These are phyloP conservation scores for Leccinum glutinopallens DNA, from an alignment of 1,284 basidiomycete species.

Conservation along the genomic window DNA sequence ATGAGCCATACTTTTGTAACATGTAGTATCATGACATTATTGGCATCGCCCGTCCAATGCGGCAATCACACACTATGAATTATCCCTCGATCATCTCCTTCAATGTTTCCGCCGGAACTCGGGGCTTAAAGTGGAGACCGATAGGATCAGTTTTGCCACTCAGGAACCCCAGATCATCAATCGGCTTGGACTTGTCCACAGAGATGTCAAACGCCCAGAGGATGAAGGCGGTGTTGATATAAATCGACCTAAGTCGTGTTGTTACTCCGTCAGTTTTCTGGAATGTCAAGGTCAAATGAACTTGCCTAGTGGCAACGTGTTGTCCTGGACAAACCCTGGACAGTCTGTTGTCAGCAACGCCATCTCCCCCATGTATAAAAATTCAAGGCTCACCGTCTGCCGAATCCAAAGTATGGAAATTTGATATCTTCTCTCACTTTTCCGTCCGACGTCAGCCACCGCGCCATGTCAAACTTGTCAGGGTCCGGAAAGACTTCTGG, in stretches of 20 bases:
- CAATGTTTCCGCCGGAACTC: not conserved
- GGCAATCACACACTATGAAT: not conserved
- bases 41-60: not conserved
- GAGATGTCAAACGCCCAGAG: not conserved
- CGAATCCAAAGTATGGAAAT: slow-evolving; percentile 20
- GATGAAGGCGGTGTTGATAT: not conserved
- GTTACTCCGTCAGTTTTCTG: not conserved
- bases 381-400: slow-evolving; percentile 13
- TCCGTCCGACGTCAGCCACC: slow-evolving; percentile 17
- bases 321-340: slow-evolving; percentile 22
- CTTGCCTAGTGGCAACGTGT: slow-evolving; percentile 18
- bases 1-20: not conserved
- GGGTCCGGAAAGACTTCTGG: slow-evolving; percentile 19
- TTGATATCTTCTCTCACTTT: slow-evolving; percentile 13
- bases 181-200: not conserved
- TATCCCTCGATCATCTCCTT: not conserved
- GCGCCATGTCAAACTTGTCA: slow-evolving; percentile 12
- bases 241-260: not conserved
- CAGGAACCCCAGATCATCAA: not conserved
- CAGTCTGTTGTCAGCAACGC: not conserved
- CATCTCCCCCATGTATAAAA: too few relatives aligned
- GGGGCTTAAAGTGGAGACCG: not conserved
- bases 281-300: not conserved
- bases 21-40: not conserved
- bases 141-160: not conserved